These are phyloP conservation scores for Trypanosoma brucei DNA, from an alignment of 208 protist species.

Conservation along the genomic window DNA sequence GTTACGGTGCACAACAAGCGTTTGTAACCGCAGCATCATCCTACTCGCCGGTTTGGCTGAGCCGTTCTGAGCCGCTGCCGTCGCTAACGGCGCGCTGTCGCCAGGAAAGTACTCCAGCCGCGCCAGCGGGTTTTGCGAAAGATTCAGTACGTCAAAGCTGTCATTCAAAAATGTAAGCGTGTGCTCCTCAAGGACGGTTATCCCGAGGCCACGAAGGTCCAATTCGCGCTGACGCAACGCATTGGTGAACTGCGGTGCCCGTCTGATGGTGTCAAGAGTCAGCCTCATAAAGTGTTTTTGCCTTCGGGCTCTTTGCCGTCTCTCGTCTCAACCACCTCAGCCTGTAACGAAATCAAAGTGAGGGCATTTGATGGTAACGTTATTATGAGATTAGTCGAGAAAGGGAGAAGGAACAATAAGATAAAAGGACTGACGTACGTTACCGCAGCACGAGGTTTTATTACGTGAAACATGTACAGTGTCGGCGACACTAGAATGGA, in stretches of 20 bases:
- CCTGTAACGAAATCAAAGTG: too few relatives aligned
- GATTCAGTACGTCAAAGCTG: slow-evolving; percentile 83
- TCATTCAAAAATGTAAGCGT: slow-evolving; percentile 61
- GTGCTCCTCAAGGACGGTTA: slow-evolving; percentile 76
- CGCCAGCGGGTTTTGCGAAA: slow-evolving; percentile 73
- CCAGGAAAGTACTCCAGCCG: slow-evolving; percentile 75
- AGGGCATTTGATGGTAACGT: too few relatives aligned
- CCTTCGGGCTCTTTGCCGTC: neutral
- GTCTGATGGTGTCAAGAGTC: slow-evolving; percentile 61
- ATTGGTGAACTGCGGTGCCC: slow-evolving; percentile 85
- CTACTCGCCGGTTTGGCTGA: neutral
- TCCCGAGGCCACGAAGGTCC: slow-evolving; percentile 72
- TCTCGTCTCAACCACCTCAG: too few relatives aligned
- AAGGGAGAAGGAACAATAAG: slow-evolving; percentile 3
- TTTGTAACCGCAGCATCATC: slow-evolving; percentile 57
- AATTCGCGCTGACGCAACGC: slow-evolving; percentile 77
- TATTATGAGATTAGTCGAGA: neutral
- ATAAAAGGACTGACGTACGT: slow-evolving; percentile 2
- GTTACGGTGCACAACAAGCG: slow-evolving; percentile 78
- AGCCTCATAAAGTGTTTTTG: slow-evolving; percentile 50
- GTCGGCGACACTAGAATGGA: too few relatives aligned
- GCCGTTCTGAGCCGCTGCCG: slow-evolving; percentile 3
- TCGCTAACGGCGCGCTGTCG: neutral
- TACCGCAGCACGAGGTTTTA: neutral
- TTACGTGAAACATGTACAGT: neutral